Evolutionary conservation across 1,139 yeast species (phyloP), one percentile per base, ranked within the genome.

Genomic region (Wickerhamomyces sp.): DNA sequence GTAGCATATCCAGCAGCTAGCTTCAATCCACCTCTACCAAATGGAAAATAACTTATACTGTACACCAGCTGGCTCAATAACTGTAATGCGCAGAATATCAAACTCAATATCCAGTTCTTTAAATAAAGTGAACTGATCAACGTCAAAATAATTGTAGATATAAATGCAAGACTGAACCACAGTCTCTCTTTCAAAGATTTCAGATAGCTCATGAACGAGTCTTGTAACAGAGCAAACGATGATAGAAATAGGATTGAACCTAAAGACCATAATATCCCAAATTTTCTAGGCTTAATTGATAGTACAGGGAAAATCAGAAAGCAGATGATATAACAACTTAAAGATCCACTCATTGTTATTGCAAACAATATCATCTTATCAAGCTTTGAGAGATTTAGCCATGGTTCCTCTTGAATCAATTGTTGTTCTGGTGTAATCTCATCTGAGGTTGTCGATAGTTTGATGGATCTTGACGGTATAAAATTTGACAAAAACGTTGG

Each of bases 21-120:
- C 48, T 68, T 70, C 44, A 80, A 63, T 0, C 84, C 79, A 46
- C 75, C 80, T 40, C 72, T 68, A 2, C 85, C 85, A 67, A 76
- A 65, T 4, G 86, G 85, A 63, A 80, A 79, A 58, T 80, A 80
- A 53, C 85, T 79, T 7, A 79, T 75, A 0, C 83, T 73, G 58
- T 79, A 80, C 73, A 78, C 76, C 7, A 78, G 45, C 11, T 79
- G 80, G 54, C 78, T 67, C 3, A 78, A 43, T 43, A 78, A 63
- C 53, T 80, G 86, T 3, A 76, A 53, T 2, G 67, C 66, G 18
- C 82, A 81, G 56, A 77, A 74, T 9, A 79, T 48, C 2, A 79
- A 69, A 4, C 81, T 76, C 34, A 78, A 62, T 4, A 80, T 40
- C 1, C 78, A 69, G 47, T 75, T 71, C 49, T 69, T 72, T 62